Evolutionary conservation across 257 asterid species (phyloP).

Genomic region (Salvia rosmarinus): DNA sequence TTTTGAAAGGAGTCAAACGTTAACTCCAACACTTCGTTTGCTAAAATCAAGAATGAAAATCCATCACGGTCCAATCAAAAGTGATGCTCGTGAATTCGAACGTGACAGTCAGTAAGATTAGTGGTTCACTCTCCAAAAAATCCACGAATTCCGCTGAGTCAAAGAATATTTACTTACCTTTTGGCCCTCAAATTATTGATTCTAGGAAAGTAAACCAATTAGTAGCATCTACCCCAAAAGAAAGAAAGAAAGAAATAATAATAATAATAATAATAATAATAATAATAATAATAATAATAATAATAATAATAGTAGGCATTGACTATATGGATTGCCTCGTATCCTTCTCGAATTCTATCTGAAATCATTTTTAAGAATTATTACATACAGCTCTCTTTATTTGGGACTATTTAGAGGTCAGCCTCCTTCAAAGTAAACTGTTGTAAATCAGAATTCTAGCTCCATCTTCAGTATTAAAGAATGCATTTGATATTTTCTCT

Average conservation of each 20-base stretch:
- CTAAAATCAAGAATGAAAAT: not conserved
- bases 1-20: not conserved
- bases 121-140: not conserved
- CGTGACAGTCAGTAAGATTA: constrained; percentile 37
- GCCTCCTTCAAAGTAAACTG: constrained; percentile 6
- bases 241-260: too few species aligned
- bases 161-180: not conserved
- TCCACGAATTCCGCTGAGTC: constrained; percentile 1
- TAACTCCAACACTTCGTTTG: not conserved
- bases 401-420: constrained; percentile 24
- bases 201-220: not conserved
- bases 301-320: too few species aligned
- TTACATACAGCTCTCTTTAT: not conserved
- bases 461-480: not conserved
- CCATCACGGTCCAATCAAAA: constrained; percentile 45
- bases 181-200: constrained; percentile 7
- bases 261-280: too few species aligned
- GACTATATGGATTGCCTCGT: constrained; percentile 1
- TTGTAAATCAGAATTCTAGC: not conserved
- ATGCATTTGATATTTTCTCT: too few species aligned
- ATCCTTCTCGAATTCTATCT: constrained; percentile 8
- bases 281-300: too few species aligned
- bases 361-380: not conserved
- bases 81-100: constrained; percentile 30
- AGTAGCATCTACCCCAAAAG: not conserved